A percentile compares a stretch with the other conserved stretches of the same genome.
Conservation (phyloP, 768 basidiomycete species). For the Tylopilus plumbeoviolaceoides region DNA sequence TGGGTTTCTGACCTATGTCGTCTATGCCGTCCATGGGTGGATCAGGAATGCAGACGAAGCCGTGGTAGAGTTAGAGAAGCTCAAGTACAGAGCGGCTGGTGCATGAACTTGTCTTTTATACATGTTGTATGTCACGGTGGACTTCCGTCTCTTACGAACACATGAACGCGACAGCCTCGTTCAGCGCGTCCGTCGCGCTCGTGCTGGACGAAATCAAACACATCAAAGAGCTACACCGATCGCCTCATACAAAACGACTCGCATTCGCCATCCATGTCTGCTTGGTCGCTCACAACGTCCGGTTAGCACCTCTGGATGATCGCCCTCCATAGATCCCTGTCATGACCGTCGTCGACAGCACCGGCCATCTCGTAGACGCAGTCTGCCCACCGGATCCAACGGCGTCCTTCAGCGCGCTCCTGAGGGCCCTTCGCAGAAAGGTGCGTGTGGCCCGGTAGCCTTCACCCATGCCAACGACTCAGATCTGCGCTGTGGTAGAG, state of each 20-base stretch:
- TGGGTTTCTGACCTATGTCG: conserved; percentile 38
- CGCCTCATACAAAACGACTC: conserved; percentile 10
- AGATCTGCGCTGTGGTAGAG: conserved; percentile 1
- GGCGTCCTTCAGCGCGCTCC: conserved; percentile 32
- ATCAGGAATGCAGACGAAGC: conserved; percentile 43
- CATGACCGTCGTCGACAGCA: neutral
- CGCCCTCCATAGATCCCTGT: neutral
- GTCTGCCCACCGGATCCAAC: conserved; percentile 34
- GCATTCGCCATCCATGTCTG: conserved; percentile 39
- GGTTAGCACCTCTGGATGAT: conserved; percentile 32
- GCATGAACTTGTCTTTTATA: conserved; percentile 33
- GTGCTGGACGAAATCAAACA: conserved; percentile 12
- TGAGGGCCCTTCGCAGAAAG: conserved; percentile 37
- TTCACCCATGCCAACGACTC: neutral
- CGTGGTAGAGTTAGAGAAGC: conserved; percentile 46
- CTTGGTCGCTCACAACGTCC: conserved; percentile 39
- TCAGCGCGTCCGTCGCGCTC: conserved; percentile 17
- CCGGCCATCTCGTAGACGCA: conserved; percentile 52
- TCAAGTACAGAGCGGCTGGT: conserved; percentile 54
- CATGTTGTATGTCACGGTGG: neutral
- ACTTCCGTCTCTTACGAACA: neutral
- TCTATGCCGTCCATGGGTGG: conserved; percentile 43
- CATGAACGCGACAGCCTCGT: conserved; percentile 9
- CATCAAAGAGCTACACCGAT: conserved; percentile 8
- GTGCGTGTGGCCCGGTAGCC: conserved; percentile 19